These are phyloP conservation scores for Nigrospora sphaerica DNA, from an alignment of 2,329 filamentous ascomycete species.

Conservation along the genomic window DNA sequence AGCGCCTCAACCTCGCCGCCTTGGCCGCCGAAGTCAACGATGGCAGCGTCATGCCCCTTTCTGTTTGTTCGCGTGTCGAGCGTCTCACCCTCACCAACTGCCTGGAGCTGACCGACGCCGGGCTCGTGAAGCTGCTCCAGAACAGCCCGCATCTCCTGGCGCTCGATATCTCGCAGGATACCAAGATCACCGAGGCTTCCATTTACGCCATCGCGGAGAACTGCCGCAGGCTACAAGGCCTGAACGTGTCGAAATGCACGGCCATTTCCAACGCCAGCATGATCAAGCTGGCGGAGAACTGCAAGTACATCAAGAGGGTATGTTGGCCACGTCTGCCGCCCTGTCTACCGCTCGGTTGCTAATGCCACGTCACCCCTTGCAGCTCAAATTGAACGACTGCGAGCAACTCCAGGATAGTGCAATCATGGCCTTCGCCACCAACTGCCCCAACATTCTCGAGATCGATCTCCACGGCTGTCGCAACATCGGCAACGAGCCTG, in stretches of 20 bases:
- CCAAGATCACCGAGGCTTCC: slow-evolving; percentile 72
- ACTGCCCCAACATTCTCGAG: slow-evolving; percentile 90
- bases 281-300: slow-evolving; percentile 70
- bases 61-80: slow-evolving; percentile 84
- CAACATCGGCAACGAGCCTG: slow-evolving; percentile 72
- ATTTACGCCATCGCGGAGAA: slow-evolving; percentile 72
- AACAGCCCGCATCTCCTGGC: slow-evolving; percentile 78
- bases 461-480: slow-evolving; percentile 88
- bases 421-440: slow-evolving; percentile 75
- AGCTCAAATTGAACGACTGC: slow-evolving; percentile 94
- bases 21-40: slow-evolving; percentile 74
- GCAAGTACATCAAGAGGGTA: slow-evolving; percentile 80
- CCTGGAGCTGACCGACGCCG: slow-evolving; percentile 73
- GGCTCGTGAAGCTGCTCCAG: slow-evolving; percentile 70
- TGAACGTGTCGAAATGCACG: slow-evolving; percentile 85
- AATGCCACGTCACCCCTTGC: slow-evolving; percentile 12
- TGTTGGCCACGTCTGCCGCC: slow-evolving; percentile 21
- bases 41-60: slow-evolving; percentile 76
- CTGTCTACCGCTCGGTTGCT: slow-evolving; percentile 13
- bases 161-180: slow-evolving; percentile 79
- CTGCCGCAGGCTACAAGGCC: slow-evolving; percentile 78
- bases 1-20: slow-evolving; percentile 81
- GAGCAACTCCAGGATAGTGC: slow-evolving; percentile 75
- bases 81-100: slow-evolving; percentile 90
- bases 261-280: slow-evolving; percentile 83